Evolutionary conservation across 2,329 filamentous ascomycete genomes (phyloP), one percentile per base, ranked within the genome.

Genomic region (Fusarium caatingaense): DNA sequence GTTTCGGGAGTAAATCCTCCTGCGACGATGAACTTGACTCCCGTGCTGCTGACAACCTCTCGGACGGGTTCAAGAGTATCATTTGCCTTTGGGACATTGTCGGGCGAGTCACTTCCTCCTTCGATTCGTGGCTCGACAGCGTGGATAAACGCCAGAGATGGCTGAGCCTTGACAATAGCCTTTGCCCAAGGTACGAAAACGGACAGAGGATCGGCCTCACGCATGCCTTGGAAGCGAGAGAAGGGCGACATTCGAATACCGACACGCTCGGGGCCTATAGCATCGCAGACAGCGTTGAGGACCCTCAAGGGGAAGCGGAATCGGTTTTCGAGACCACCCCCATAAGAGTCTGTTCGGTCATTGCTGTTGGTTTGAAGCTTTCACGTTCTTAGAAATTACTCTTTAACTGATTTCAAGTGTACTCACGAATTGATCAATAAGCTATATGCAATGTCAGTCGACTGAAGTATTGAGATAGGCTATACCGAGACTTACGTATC

Each of bases 61-160:
- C 79, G 71, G 8, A 77, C 76, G 12, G 79, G 80, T 3, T 77
- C 74, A 1, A 82, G 71, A 7, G 65, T 68, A 37, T 80, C 80
- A 4, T 61, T 66, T 9, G 62, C 77, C 5, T 85, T 84, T 28
- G 40, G 57, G 5, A 54, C 16, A 21, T 63, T 60, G 28, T 58
- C 50, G 3, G 70, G 46, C 10, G 79, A 59, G 59, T 86, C 83
- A 3, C 72, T 74, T 60, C 76, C 77, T 9, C 84, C 84, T 6
- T 80, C 76, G 13, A 88, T 79, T 5, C 87, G 83, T 2, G 87
- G 83, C 73, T 92, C 88, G 16, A 92, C 81, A 3, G 91, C 71
- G 74, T 91, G 89, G 6, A 91, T 76, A 74, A 88, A 92, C 0
- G 88, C 85, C 21, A 92, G 81, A 10, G 84, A 83, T 6, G 90